Evolutionary conservation across 495 filamentous ascomycete genomes (phyloP).

Genomic region (Xylaria cubensis): DNA sequence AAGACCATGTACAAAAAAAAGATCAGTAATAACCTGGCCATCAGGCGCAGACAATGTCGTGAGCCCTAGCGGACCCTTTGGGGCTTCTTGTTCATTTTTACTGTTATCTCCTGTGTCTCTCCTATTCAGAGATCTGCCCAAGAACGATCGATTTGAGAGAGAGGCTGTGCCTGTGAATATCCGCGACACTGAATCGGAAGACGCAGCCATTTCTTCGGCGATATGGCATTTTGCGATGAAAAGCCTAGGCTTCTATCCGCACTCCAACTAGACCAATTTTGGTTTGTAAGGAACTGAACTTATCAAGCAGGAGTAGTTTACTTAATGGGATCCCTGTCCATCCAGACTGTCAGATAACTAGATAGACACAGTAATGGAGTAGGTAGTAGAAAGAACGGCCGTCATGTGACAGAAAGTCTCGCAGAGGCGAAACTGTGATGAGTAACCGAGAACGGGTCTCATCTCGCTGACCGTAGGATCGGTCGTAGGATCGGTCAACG

Average conservation of each 20-base stretch:
- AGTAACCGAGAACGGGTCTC: too few species aligned
- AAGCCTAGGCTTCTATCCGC: background rate
- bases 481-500: background rate
- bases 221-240: background rate
- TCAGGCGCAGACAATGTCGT: background rate
- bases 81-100: conserved; percentile 1
- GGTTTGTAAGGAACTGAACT: too few species aligned
- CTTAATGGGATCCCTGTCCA: too few species aligned
- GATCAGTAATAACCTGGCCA: conserved; percentile 33
- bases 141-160: background rate
- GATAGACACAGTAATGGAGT: too few species aligned
- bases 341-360: too few species aligned
- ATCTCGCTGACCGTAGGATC: background rate
- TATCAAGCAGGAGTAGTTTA: too few species aligned
- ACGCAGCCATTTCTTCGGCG: background rate
- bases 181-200: conserved; percentile 1
- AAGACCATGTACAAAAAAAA: conserved; percentile 48
- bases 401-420: too few species aligned
- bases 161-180: background rate
- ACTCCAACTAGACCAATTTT: background rate
- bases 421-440: too few species aligned
- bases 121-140: background rate
- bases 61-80: conserved; percentile 13
- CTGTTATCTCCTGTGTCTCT: background rate
- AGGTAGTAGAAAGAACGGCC: too few species aligned